Evolutionary conservation across 495 filamentous ascomycete species (phyloP).

Genomic region (Penicillium pulvis): DNA sequence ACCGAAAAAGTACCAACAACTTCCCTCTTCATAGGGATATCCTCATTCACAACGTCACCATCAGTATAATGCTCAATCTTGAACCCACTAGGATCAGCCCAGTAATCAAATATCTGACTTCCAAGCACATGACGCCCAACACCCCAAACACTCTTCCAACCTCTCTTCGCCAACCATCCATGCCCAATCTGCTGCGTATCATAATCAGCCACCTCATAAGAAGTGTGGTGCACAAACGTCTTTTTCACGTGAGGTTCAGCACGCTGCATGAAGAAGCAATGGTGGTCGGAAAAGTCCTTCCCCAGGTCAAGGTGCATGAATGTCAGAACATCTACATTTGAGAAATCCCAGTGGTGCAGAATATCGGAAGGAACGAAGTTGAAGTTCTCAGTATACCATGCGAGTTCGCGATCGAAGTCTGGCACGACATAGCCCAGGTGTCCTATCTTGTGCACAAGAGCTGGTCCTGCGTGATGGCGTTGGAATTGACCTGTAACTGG

Average conservation of each 20-base stretch:
- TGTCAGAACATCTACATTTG: not conserved
- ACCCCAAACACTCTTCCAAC: constrained; percentile 71
- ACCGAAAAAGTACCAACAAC: no score
- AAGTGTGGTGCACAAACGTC: constrained; percentile 65
- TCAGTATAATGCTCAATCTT: constrained; percentile 74
- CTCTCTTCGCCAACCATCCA: constrained; percentile 64
- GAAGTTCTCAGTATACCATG: constrained; percentile 68
- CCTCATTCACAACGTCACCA: constrained; percentile 64
- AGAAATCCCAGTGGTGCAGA: constrained; percentile 54
- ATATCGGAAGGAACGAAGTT: constrained; percentile 60
- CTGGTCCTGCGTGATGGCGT: constrained; percentile 27
- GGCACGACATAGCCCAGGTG: constrained; percentile 65
- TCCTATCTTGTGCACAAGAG: constrained; percentile 68
- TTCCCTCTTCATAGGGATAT: constrained; percentile 44
- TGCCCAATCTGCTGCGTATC: constrained; percentile 76
- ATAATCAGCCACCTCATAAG: constrained; percentile 76
- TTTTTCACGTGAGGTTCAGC: constrained; percentile 44
- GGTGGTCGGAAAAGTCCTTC: constrained; percentile 64
- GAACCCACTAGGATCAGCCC: constrained; percentile 61
- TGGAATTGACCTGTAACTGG: no score
- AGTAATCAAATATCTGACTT: constrained; percentile 78
- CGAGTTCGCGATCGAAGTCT: constrained; percentile 56
- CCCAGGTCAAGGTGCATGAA: constrained; percentile 61
- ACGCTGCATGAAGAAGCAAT: constrained; percentile 65
- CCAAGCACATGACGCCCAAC: constrained; percentile 75